Evolutionary conservation across 225 moss, liverwort and hornwort genomes (phyloP), one percentile per base, ranked within the genome.

Genomic region (Pseudisothecium myosuroides): DNA sequence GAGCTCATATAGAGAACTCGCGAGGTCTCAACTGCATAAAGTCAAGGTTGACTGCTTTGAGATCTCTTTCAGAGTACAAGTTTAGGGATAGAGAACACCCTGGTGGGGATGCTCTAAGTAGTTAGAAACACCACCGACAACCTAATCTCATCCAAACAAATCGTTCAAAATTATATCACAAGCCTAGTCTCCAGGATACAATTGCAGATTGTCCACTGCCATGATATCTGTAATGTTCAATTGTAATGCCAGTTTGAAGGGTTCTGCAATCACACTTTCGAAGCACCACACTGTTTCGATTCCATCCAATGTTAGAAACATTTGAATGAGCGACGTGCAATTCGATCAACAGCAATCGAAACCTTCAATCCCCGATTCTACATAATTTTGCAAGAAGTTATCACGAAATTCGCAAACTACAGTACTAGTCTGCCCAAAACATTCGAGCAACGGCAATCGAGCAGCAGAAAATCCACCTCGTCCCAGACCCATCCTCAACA

Each of bases 141-240:
- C 65, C 86, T 82, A 75, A 86, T 86, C 74, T 20, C 63, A 82
- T 58, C 69, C 34, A 85, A 71, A 78, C 50, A 56, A 36, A 34
- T 34, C 34, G 65, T 36, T 65, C 34, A 65, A 20, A 67, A 79
- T 54, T 56, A 56, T 62, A 28, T n/a, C n/a, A 14, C 12, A 86
- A 34, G 27, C 43, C 64, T 50, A 49, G 12, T 86, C 66, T 52
- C 32, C 72, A 27, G 17, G 45, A 85, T 66, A 66, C 66, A 29
- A 31, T 92, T 96, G 93, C 88, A 99, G 89, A 90, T 93, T 94
- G 92, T 99, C 97, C 97, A 96, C 81, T 96, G 94, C 98, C 99
- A 97, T 61, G 90, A 92, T 88, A 96, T 94, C 95, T 98, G 93
- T 50, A 24, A 78, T 89, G 17, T 43, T 83, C 85, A 82, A 66